A percentile compares a stretch with the other conserved stretches of the same genome.
phyloP scores from a whole-genome alignment of 768 basidiomycete genomes.

The Lactarius psammicola region DNA sequence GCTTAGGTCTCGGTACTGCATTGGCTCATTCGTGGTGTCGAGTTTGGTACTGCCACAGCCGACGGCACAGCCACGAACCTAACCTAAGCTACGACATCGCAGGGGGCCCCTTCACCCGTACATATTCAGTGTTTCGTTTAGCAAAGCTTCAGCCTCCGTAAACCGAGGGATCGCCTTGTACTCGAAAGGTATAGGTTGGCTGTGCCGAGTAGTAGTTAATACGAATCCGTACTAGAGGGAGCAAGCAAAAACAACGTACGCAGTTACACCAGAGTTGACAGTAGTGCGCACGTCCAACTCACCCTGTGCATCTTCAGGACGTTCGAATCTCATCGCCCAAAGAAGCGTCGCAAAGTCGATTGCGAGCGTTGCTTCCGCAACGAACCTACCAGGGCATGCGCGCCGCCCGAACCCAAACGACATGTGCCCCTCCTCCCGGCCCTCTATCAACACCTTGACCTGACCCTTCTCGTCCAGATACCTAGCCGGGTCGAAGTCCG shows the following conservation, averaged over 20 bases:
- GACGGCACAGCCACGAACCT: too few relatives aligned
- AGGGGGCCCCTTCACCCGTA: neutral
- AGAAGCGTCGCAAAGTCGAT: conserved; percentile 35
- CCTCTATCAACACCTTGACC: conserved; percentile 25
- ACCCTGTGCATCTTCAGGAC: conserved; percentile 8
- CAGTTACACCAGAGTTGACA: neutral
- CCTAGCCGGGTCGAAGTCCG: neutral
- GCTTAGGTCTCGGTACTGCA: too few relatives aligned
- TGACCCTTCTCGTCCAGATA: neutral
- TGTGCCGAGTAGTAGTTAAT: neutral
- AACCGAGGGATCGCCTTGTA: conserved; percentile 23
- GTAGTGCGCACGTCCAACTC: neutral
- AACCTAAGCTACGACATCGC: too few relatives aligned
- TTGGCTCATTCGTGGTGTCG: too few relatives aligned
- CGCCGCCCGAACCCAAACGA: conserved; percentile 30
- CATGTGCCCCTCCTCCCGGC: conserved; percentile 31
- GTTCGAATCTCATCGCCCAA: conserved; percentile 29
- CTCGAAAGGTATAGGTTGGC: conserved; percentile 14
- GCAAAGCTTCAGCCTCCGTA: conserved; percentile 1
- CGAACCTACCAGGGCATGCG: conserved; percentile 36
- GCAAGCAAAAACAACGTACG: conserved; percentile 6
- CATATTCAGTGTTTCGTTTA: neutral
- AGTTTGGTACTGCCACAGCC: too few relatives aligned
- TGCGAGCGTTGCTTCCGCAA: conserved; percentile 36
- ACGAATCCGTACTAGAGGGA: neutral